phyloP scores from a whole-genome alignment of 768 basidiomycete species.

The Zangia roseola region DNA sequence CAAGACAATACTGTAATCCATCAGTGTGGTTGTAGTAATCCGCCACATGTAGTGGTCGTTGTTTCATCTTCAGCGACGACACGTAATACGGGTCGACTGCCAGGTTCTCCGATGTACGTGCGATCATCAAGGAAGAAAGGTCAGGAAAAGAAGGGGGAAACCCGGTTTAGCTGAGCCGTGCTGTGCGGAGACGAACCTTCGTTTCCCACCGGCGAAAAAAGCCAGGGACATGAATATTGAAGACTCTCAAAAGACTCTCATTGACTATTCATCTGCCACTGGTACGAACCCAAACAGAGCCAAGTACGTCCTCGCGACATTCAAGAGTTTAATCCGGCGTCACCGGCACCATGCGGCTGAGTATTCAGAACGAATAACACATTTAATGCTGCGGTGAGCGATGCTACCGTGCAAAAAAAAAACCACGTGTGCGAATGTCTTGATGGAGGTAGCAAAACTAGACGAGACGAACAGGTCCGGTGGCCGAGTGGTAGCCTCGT shows the following conservation, averaged over 20 bases:
- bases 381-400: no score
- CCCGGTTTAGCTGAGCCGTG: constrained; percentile 1
- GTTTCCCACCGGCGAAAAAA: constrained; percentile 3
- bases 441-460: constrained; percentile 2
- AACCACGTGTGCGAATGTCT: not conserved
- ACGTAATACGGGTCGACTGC: not conserved
- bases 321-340: not conserved
- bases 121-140: constrained; percentile 18
- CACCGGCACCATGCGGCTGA: not conserved
- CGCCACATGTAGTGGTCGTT: no score
- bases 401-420: no score
- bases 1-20: no score
- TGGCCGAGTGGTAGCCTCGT: no score
- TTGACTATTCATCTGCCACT: no score
- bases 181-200: not conserved
- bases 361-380: no score
- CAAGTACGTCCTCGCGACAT: not conserved
- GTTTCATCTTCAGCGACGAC: not conserved
- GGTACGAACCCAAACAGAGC: not conserved
- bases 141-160: not conserved
- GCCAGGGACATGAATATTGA: not conserved
- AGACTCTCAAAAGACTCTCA: not conserved
- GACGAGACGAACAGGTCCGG: no score
- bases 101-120: not conserved
- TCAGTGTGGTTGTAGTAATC: no score